Base-by-base conservation (phyloP, 768 basidiomycete species). In the Rhodocollybia butyracea region DNA sequence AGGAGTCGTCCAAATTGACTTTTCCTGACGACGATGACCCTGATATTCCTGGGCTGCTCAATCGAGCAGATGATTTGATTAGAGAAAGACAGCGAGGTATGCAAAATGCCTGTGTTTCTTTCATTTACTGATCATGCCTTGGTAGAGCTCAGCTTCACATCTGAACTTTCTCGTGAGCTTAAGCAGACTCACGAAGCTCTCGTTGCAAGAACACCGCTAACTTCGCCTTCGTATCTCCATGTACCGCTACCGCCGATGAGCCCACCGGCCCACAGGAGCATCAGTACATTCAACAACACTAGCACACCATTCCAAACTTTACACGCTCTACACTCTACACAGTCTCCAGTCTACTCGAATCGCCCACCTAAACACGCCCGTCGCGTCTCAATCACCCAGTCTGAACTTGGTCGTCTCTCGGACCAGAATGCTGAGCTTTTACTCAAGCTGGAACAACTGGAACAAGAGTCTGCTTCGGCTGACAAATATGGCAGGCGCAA, bases 351-450 rank as follows among this genome's bases (percentile, higher is more conserved):
- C 42, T 64, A 63, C 8, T 40, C 27, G 17, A 24, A 58, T 65
- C 24, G 62, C 60, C 15, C 65, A 60, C n/a, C 66, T 48, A 58
- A 65, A 58, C n/a, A n/a, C n/a, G n/a, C n/a, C n/a, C n/a, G n/a
- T n/a, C n/a, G 80, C 47, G 77, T 88, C 41, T 84, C 88, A 42
- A 80, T 89, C 53, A 83, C 86, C 3, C 83, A 84, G 1, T 71
- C 79, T 15, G 89, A 91, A 56, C 76, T 94, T 26, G 81, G 84
- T 2, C 74, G 80, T 6, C 81, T 94, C 40, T 81, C 88, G 0
- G 88, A 91, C 63, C 91, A 94, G 70, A 94, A 94, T 62, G 83
- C 85, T 0, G 90, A 94, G 59, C 83, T 94, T 15, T 70, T 89
- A 3, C 70, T 77, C 24, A 90, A 91, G 60, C 76, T 94, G 5